These are phyloP conservation scores for Fusarium sp. DNA, from an alignment of 2,329 filamentous ascomycete genomes.

Conservation along the genomic window DNA sequence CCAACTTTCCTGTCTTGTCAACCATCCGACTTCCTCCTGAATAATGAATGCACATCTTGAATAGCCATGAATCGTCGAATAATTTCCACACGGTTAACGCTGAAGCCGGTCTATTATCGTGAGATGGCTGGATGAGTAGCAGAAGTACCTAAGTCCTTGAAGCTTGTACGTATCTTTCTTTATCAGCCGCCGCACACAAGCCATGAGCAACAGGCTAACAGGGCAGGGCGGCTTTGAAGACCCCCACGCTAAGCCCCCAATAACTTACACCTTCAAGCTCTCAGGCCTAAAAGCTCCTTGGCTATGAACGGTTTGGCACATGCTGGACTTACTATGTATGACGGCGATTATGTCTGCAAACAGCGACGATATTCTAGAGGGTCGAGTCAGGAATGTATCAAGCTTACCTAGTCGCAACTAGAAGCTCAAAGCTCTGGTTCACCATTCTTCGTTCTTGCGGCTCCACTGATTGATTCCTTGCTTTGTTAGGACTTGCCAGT, in stretches of 20 bases:
- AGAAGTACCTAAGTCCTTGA: too few relatives aligned
- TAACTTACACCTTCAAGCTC: neutral
- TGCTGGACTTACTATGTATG: neutral
- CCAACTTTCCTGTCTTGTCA: slow-evolving; percentile 17
- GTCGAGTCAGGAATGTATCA: slow-evolving; percentile 16
- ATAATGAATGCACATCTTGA: neutral
- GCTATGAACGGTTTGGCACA: neutral
- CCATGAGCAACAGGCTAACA: neutral
- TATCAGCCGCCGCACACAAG: neutral
- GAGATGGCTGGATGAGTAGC: slow-evolving; percentile 5
- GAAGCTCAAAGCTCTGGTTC: neutral
- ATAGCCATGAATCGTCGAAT: neutral
- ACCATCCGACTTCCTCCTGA: neutral
- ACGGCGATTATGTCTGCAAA: slow-evolving; percentile 2
- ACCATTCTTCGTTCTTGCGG: slow-evolving; percentile 10
- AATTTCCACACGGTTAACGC: neutral
- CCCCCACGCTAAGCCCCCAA: slow-evolving; percentile 30
- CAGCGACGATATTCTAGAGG: slow-evolving; percentile 2
- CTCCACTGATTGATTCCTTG: slow-evolving; percentile 28
- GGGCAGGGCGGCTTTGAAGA: neutral
- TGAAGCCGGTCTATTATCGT: slow-evolving; percentile 30
- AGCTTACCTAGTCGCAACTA: slow-evolving; percentile 4
- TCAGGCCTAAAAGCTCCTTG: neutral
- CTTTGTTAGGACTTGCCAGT: slow-evolving; percentile 16
- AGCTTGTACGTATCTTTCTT: slow-evolving; percentile 6